Evolutionary conservation across 441 rosid genomes (phyloP), one percentile per base, ranked within the genome.

Genomic region (Sinapis alba): DNA sequence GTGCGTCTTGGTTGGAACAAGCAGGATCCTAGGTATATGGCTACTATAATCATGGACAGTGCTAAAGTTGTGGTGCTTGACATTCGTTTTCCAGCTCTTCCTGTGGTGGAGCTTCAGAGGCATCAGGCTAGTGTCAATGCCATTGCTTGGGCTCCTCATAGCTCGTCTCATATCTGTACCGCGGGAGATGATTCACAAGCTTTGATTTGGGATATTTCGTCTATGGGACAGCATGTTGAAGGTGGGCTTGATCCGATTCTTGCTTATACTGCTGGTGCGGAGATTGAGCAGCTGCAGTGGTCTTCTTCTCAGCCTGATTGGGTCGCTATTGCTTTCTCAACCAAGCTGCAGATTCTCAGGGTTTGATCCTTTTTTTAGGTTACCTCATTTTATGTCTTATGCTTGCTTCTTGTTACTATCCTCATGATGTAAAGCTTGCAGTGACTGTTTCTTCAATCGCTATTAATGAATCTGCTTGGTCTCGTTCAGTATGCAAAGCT

Each of bases 111-210:
- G 82, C 79, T 95, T 84, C 99, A 95, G 83, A 71, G 99, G 69
- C 99, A 95, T 74, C 97, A 91, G 28, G 89, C 95, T 0, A 87
- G 95, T 18, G 99, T 91, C 7, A 95, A 95, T 69, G 99, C 98
- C 0, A 85, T 93, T 6, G 99, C 98, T n/a, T 95, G 99, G 99
- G 98, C 99, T 9, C 99, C 99, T 0, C 99, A 93, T 53, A 93
- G 98, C 73, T 93, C 98, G 13, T 95, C 98, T 27, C 98, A 95
- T 60, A 95, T 91, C 10, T 95, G 99, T 74, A 95, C 99, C 0
- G 99, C 99, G 0, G 99, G 99, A 43, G 99, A 95, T 34, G 99
- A 95, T 79, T 91, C 92, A 2, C 58, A 51, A 13, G 58, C 58
- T 19, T 19, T 51, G 58, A 51, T 51, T 51, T 51, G 58, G 58